These are phyloP conservation scores for Daldinia caldariorum DNA, from an alignment of 495 filamentous ascomycete genomes.

Conservation along the genomic window DNA sequence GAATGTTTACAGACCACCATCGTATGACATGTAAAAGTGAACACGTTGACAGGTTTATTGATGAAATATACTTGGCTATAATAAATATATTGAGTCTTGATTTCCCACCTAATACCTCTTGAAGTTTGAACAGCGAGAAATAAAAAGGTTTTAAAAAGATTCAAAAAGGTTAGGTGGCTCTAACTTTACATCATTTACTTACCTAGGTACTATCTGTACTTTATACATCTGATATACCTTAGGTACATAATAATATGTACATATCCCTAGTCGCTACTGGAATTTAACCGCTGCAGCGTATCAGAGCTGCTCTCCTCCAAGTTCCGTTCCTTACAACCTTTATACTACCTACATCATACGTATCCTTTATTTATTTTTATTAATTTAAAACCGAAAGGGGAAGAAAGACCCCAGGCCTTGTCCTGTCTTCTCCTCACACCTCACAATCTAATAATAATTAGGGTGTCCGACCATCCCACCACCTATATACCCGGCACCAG, in stretches of 20 bases:
- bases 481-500: constrained; percentile 36
- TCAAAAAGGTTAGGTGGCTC: constrained; percentile 1
- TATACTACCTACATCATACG: constrained; percentile 29
- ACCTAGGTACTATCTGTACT: background rate
- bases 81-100: background rate
- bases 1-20: constrained; percentile 28
- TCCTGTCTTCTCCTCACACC: constrained; percentile 32
- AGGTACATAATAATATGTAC: constrained; percentile 7
- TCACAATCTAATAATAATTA: constrained; percentile 40
- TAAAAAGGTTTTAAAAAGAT: background rate
- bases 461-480: constrained; percentile 24
- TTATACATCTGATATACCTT: background rate
- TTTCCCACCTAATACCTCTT: background rate
- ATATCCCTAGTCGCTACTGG: constrained; percentile 24
- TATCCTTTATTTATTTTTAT: constrained; percentile 5
- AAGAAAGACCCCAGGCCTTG: constrained; percentile 24
- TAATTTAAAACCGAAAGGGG: constrained; percentile 34
- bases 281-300: constrained; percentile 40
- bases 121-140: background rate
- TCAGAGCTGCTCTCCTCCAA: constrained; percentile 4
- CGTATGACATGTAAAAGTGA: constrained; percentile 43
- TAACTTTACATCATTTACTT: background rate
- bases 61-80: too few relatives aligned
- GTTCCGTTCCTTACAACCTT: constrained; percentile 23
- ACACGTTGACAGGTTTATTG: constrained; percentile 35